These are phyloP conservation scores for Paramecium bursaria DNA, from an alignment of 73 alveolate species.

Conservation along the genomic window DNA sequence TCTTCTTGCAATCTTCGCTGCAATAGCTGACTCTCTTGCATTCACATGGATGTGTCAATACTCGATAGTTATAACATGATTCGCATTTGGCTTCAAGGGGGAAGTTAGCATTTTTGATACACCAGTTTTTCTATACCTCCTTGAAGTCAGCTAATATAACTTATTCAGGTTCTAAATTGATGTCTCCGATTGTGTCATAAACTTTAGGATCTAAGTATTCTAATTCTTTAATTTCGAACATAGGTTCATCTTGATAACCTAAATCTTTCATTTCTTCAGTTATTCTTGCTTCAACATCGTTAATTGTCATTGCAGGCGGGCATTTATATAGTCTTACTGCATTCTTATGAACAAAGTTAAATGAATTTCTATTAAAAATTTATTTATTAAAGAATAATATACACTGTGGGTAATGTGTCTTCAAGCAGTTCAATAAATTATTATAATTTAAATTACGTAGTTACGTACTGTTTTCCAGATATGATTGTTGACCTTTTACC, in stretches of 20 bases:
- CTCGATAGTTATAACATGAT: constrained; percentile 70
- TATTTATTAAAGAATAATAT: not conserved
- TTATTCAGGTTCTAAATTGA: constrained; percentile 44
- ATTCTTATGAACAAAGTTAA: not conserved
- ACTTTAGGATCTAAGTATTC: constrained; percentile 44
- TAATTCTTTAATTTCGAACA: constrained; percentile 33
- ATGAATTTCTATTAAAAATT: not conserved
- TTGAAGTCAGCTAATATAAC: constrained; percentile 52
- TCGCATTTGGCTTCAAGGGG: constrained; percentile 75
- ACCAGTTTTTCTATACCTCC: constrained; percentile 52
- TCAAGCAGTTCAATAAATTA: not conserved
- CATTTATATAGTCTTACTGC: constrained; percentile 26
- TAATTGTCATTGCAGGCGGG: not conserved
- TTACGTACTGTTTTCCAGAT: constrained; percentile 15
- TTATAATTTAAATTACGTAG: not conserved
- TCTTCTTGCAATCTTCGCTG: constrained; percentile 74
- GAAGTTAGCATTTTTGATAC: constrained; percentile 71
- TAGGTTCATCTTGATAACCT: constrained; percentile 2
- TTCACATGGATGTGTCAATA: constrained; percentile 62
- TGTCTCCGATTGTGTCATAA: constrained; percentile 52
- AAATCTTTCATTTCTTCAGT: constrained; percentile 10
- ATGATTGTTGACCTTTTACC: not conserved
- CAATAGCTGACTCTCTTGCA: constrained; percentile 83
- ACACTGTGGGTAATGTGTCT: constrained; percentile 30
- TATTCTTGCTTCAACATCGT: constrained; percentile 4